A percentile compares a stretch with the other conserved stretches of the same genome.
phyloP scores from a whole-genome alignment of 805 yeast genomes.

The Ogataea saltuana region DNA sequence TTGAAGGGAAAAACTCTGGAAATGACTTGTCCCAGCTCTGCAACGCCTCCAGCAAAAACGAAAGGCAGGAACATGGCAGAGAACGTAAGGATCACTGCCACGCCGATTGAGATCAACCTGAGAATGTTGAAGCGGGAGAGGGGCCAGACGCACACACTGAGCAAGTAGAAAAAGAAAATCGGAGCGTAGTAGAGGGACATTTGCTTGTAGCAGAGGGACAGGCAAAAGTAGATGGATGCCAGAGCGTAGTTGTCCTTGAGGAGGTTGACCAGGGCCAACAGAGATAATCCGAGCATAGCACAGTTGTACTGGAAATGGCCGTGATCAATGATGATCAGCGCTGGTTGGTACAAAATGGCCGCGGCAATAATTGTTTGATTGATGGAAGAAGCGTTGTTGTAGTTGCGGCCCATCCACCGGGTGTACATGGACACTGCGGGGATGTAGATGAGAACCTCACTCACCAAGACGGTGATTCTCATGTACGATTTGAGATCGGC shows the following conservation, averaged over 20 bases:
- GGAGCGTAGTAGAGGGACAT: slow-evolving; percentile 96
- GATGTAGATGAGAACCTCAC: slow-evolving; percentile 72
- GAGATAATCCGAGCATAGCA: slow-evolving; percentile 87
- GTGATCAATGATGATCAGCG: slow-evolving; percentile 82
- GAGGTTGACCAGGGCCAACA: slow-evolving; percentile 66
- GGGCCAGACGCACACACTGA: slow-evolving; percentile 50
- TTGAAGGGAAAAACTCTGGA: slow-evolving; percentile 85
- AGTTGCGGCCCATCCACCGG: slow-evolving; percentile 65
- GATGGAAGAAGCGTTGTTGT: slow-evolving; percentile 52
- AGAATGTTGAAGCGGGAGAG: slow-evolving; percentile 45
- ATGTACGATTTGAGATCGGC: slow-evolving; percentile 73
- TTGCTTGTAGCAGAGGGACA: slow-evolving; percentile 84
- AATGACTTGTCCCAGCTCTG: slow-evolving; percentile 57
- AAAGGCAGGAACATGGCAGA: slow-evolving; percentile 60
- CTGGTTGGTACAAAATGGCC: slow-evolving; percentile 82
- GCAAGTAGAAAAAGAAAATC: slow-evolving; percentile 75
- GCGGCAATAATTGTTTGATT: slow-evolving; percentile 77
- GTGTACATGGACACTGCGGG: slow-evolving; percentile 79
- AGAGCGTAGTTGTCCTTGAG: slow-evolving; percentile 60
- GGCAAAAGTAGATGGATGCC: slow-evolving; percentile 76
- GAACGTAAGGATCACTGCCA: slow-evolving; percentile 61
- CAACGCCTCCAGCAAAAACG: slow-evolving; percentile 44
- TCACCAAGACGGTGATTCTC: slow-evolving; percentile 75
- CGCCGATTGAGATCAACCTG: slow-evolving; percentile 60
- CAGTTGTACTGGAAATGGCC: slow-evolving; percentile 97